phyloP scores from a whole-genome alignment of 208 protist species.

The Strigomonas culicis region DNA sequence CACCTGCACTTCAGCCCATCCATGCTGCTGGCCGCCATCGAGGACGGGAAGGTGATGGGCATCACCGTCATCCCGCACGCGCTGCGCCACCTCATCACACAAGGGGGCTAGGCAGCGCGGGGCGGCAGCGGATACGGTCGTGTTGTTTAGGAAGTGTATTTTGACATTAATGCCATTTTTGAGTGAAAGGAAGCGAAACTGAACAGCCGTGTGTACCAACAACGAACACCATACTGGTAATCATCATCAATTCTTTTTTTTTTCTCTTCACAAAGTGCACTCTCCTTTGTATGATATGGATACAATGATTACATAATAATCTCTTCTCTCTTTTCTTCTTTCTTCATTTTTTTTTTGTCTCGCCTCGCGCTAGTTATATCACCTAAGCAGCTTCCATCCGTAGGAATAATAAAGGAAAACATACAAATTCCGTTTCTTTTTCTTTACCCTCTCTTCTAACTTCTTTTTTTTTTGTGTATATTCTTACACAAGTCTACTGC shows the following conservation, averaged over 20 bases:
- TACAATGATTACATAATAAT: neutral
- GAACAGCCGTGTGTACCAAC: no score
- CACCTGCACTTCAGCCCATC: constrained; percentile 76
- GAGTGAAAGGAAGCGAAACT: no score
- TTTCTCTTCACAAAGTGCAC: neutral
- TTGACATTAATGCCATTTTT: no score
- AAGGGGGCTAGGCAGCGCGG: neutral
- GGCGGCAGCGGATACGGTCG: no score
- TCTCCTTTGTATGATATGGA: neutral
- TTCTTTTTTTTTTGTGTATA: constrained; percentile 13
- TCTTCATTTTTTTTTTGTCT: constrained; percentile 12
- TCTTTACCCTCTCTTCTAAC: constrained; percentile 6
- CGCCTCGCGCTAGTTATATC: no score
- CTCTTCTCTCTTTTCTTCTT: neutral
- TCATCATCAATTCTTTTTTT: constrained; percentile 2
- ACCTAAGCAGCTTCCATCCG: no score
- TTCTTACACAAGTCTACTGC: no score
- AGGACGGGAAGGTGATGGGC: constrained; percentile 76
- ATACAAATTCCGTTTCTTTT: neutral
- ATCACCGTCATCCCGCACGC: constrained; percentile 45
- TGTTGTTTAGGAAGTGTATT: neutral
- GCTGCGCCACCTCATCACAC: constrained; percentile 27
- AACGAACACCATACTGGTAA: no score
- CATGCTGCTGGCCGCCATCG: constrained; percentile 72
- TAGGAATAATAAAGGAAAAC: constrained; percentile 9